Base-by-base conservation (phyloP, 2,329 filamentous ascomycete genomes). In the Pseudocercospora macadamiae region DNA sequence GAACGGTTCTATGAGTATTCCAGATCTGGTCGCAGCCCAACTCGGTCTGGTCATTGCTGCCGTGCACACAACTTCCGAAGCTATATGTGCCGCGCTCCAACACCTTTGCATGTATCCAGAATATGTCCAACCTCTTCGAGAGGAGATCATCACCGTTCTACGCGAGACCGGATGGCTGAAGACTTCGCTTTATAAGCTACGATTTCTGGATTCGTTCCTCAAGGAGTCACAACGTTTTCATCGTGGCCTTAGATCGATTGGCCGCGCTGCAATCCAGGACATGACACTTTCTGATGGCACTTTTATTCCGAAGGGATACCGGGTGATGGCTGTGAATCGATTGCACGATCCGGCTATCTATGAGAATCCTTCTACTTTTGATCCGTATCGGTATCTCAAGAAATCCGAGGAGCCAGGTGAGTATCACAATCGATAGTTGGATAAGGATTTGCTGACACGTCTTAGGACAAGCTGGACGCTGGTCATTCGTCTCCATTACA, bases 51-150 rank as follows among this genome's bases (percentile, higher is more conserved):
- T 44, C 2, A 30, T 68, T 19, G 66, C 65, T 16, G 66, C 66
- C 1, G 65, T 70, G 36, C 8, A 80, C 78, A 3, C 75, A 73
- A 16, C 78, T 90, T 59, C 69, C 18, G 67, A 69, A 39, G 36
- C 63, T 2, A 30, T 66, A 8, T 59, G 62, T 2, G 39, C 68
- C 18, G 51, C 61, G 3, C 30, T 73, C n/a, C 51, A 61, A 8
- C 59, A 69, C 26, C 34, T 73, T 0, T 62, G 55, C 37, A 23
- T 52, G 7, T 26, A 68, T 18, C 67, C 70, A 1, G 64, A 71
- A 42, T 54, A 65, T 8, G 54, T 71, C 6, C 57, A 64, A 26
- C 63, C 64, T 7, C 55, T 74, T 16, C 62, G 71, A 5, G 54
- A 69, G 4, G 71, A 73, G 49, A 62, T 68, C 9, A 48, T 65